Evolutionary conservation across 805 yeast species (phyloP).

Genomic region (Kodamaea laetipori): DNA sequence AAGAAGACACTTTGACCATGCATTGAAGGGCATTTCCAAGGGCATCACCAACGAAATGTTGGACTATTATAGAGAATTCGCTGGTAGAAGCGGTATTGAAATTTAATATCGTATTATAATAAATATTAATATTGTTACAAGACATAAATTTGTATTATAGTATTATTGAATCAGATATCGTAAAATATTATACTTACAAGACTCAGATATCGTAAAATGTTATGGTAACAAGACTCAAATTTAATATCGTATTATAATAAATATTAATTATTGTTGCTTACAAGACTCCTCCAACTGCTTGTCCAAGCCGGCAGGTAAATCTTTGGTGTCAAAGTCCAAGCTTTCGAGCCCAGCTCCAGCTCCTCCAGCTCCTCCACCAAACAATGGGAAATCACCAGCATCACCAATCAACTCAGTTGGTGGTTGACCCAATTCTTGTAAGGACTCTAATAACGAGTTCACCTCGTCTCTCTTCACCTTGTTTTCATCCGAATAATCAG

Average conservation of each 20-base stretch:
- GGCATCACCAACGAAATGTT: slow-evolving; percentile 89
- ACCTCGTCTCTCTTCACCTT: slow-evolving; percentile 50
- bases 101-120: background rate
- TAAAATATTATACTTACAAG: too few relatives aligned
- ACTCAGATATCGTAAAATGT: too few relatives aligned
- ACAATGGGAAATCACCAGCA: slow-evolving; percentile 48
- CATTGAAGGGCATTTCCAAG: slow-evolving; percentile 64
- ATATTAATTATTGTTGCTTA: slow-evolving; percentile 35
- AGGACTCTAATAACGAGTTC: slow-evolving; percentile 59
- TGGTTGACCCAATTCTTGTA: slow-evolving; percentile 78
- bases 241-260: background rate
- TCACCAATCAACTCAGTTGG: slow-evolving; percentile 74
- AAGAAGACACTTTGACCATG: slow-evolving; percentile 70
- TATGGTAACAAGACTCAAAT: too few relatives aligned
- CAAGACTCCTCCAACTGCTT: slow-evolving; percentile 61
- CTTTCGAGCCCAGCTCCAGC: slow-evolving; percentile 27
- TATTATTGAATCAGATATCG: too few relatives aligned
- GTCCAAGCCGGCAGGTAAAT: slow-evolving; percentile 54
- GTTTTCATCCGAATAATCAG: slow-evolving; percentile 58
- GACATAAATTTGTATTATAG: slow-evolving; percentile 31
- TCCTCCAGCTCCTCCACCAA: slow-evolving; percentile 32
- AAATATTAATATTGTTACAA: slow-evolving; percentile 38
- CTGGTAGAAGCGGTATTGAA: slow-evolving; percentile 38
- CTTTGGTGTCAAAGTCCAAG: slow-evolving; percentile 52
- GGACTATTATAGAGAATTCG: slow-evolving; percentile 64